Evolutionary conservation across 2,329 filamentous ascomycete species (phyloP).

Genomic region (Paecilomyces niveus): DNA sequence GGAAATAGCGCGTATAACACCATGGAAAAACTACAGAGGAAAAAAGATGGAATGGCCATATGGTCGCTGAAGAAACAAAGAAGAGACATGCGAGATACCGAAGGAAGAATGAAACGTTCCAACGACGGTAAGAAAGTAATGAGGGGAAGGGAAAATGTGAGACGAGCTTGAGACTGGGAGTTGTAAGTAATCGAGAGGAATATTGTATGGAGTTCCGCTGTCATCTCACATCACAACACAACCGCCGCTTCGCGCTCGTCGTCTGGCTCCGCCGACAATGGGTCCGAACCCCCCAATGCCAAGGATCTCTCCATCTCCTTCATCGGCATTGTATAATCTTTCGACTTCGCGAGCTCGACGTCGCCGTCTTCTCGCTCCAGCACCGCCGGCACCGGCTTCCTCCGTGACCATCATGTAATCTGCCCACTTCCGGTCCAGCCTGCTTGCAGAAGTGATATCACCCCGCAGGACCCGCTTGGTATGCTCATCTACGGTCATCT

Average conservation of each 20-base stretch:
- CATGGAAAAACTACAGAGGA: background rate
- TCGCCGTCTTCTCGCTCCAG: slow-evolving; percentile 61
- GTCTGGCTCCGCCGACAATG: slow-evolving; percentile 38
- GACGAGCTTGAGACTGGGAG: background rate
- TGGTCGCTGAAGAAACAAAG: background rate
- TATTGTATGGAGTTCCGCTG: background rate
- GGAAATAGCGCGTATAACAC: background rate
- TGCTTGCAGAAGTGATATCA: slow-evolving; percentile 63
- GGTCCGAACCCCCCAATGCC: slow-evolving; percentile 24
- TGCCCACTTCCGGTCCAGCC: slow-evolving; percentile 86
- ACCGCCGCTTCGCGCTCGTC: slow-evolving; percentile 57
- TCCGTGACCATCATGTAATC: slow-evolving; percentile 90
- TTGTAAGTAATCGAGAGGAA: background rate
- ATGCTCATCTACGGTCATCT: slow-evolving; percentile 91
- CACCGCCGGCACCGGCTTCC: slow-evolving; percentile 60
- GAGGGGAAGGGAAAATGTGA: background rate
- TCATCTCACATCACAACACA: slow-evolving; percentile 57
- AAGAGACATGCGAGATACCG: background rate
- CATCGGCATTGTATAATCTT: slow-evolving; percentile 71
- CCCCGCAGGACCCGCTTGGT: slow-evolving; percentile 75
- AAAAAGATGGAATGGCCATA: background rate
- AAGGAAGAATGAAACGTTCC: background rate
- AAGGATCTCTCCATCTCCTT: slow-evolving; percentile 52
- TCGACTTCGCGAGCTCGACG: slow-evolving; percentile 76
- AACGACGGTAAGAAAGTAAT: background rate